Conservation (phyloP, 192 early-diverging fungal genomes). For the Endogone sp. region DNA sequence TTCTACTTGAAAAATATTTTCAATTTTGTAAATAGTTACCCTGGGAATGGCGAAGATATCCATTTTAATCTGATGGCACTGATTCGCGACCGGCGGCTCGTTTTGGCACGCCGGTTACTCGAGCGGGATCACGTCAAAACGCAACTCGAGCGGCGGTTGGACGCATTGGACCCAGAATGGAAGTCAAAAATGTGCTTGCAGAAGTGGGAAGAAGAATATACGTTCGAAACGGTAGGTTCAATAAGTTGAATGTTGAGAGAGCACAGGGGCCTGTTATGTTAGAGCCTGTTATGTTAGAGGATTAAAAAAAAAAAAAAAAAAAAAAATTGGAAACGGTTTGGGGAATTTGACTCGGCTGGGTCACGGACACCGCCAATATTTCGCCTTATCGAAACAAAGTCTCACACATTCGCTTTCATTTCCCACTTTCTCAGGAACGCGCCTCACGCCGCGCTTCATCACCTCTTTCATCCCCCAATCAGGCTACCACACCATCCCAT, state of each 20-base stretch:
- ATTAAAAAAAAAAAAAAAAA: too few species aligned
- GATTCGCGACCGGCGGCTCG: constrained; percentile 54
- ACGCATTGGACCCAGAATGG: constrained; percentile 25
- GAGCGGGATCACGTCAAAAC: background rate
- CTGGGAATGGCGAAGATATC: constrained; percentile 56
- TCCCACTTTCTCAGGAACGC: background rate
- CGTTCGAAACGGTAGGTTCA: constrained; percentile 6
- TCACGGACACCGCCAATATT: background rate
- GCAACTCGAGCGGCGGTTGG: constrained; percentile 19
- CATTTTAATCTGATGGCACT: constrained; percentile 81
- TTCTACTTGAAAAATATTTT: too few species aligned
- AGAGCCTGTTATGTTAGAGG: too few species aligned
- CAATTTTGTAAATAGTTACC: too few species aligned
- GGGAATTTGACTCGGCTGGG: background rate
- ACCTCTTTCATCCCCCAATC: background rate
- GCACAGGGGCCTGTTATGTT: too few species aligned
- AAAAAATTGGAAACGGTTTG: too few species aligned
- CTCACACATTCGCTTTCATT: background rate
- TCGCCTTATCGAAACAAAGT: constrained; percentile 1
- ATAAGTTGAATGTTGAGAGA: too few species aligned
- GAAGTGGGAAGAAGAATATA: constrained; percentile 30
- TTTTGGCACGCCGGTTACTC: constrained; percentile 10
- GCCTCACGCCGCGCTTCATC: background rate
- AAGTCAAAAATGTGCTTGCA: constrained; percentile 3
- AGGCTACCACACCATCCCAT: background rate